Conservation (phyloP, 169 alveolate species). For the Plasmodium knowlesi region DNA sequence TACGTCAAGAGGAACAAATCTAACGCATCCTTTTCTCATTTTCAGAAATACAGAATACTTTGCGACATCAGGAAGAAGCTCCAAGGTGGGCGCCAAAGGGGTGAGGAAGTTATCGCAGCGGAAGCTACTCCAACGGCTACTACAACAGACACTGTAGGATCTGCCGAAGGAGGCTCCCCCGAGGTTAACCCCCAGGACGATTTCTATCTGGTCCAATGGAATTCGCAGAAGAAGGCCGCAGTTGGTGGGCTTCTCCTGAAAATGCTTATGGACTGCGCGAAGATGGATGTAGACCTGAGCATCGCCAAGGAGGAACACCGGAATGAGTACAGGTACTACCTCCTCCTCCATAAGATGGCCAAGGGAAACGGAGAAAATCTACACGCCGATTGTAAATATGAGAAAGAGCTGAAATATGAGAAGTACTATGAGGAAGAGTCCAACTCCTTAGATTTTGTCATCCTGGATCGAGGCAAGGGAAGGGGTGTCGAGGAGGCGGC, state of each 20-base stretch:
- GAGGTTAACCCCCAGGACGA: slow-evolving; percentile 15
- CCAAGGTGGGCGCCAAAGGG: neutral
- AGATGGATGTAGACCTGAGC: slow-evolving; percentile 80
- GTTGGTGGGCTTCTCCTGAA: slow-evolving; percentile 82
- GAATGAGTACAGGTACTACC: slow-evolving; percentile 71
- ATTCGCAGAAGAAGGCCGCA: slow-evolving; percentile 80
- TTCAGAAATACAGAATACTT: slow-evolving; percentile 25
- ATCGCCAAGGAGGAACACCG: slow-evolving; percentile 80
- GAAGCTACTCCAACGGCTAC: neutral
- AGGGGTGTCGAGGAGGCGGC: neutral
- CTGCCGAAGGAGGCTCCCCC: neutral
- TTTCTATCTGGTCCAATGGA: slow-evolving; percentile 80
- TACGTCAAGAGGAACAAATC: slow-evolving; percentile 45
- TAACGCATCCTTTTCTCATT: slow-evolving; percentile 53
- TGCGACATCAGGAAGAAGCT: slow-evolving; percentile 16
- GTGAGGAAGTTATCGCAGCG: neutral
- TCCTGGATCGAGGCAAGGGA: slow-evolving; percentile 28
- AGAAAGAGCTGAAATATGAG: slow-evolving; percentile 57
- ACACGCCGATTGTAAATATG: slow-evolving; percentile 52
- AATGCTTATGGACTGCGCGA: slow-evolving; percentile 80
- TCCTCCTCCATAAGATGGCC: slow-evolving; percentile 49
- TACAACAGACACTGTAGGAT: neutral
- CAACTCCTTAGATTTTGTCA: slow-evolving; percentile 61
- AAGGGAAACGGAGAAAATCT: slow-evolving; percentile 14
- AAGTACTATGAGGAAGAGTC: slow-evolving; percentile 59